Conservation (phyloP, 345 rosid species). For the Crucihimalaya himalaica region DNA sequence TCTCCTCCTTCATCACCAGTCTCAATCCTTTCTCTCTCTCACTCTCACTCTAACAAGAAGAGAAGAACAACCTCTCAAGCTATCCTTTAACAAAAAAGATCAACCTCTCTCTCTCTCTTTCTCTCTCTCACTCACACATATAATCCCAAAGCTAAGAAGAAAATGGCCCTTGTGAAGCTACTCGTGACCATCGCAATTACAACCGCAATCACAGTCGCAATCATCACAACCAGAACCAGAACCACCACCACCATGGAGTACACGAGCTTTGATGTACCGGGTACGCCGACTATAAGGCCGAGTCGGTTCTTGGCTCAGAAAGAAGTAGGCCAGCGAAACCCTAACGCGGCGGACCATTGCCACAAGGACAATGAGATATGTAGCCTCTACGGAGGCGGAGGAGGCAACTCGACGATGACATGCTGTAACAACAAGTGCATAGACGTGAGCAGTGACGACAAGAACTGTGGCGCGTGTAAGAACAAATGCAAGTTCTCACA, state of each 20-base stretch:
- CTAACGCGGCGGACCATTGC: conserved; percentile 64
- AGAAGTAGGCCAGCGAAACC: conserved; percentile 35
- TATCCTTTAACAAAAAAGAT: background rate
- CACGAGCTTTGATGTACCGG: background rate
- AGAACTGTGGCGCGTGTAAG: conserved; percentile 73
- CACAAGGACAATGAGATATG: conserved; percentile 51
- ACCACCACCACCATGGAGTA: background rate
- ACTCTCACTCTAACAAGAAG: background rate
- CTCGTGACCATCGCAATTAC: conserved; percentile 9
- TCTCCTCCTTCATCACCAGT: background rate
- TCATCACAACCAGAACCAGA: background rate
- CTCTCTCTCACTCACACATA: background rate
- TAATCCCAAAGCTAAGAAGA: background rate
- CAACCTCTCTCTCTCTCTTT: background rate
- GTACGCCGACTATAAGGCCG: conserved; percentile 24
- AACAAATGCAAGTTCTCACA: conserved; percentile 60
- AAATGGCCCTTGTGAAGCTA: conserved; percentile 14
- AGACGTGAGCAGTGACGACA: conserved; percentile 33
- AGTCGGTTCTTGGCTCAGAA: conserved; percentile 60
- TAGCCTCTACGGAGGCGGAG: conserved; percentile 35
- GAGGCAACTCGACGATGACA: conserved; percentile 37
- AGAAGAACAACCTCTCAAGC: background rate
- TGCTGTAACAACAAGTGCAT: conserved; percentile 86
- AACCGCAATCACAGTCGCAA: conserved; percentile 5
- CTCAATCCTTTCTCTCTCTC: background rate